Conservation (phyloP, 768 basidiomycete genomes). For the Strobilomyces confusus region DNA sequence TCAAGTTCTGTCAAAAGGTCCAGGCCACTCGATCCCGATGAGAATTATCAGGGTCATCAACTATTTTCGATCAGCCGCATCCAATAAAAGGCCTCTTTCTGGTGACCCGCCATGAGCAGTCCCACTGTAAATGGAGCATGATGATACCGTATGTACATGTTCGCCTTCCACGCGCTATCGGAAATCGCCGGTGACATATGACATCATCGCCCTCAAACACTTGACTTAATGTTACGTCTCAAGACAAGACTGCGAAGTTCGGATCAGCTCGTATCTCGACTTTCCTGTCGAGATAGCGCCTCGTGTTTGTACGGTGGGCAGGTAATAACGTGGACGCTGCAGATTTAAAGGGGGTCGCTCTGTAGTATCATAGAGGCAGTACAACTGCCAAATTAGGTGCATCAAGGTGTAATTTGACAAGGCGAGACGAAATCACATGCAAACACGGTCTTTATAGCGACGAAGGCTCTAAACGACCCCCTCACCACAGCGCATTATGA, state of each 20-base stretch:
- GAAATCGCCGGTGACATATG: background rate
- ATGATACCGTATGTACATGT: no score
- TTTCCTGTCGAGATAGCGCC: no score
- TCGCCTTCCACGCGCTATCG: background rate
- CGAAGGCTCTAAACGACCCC: background rate
- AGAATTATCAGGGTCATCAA: background rate
- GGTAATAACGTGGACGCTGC: background rate
- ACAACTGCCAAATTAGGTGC: background rate
- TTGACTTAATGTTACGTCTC: no score
- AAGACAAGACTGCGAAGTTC: background rate
- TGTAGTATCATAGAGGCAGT: background rate
- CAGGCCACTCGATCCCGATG: background rate
- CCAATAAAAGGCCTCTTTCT: background rate
- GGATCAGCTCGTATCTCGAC: background rate
- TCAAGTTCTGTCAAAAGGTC: no score
- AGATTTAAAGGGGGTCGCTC: background rate
- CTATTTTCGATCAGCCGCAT: background rate
- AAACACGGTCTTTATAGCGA: conserved; percentile 9
- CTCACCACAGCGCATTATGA: conserved; percentile 50
- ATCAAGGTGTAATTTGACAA: background rate
- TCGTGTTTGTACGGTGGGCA: no score
- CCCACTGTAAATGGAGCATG: no score
- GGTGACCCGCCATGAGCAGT: background rate
- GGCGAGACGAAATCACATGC: conserved; percentile 32
- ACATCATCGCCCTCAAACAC: background rate